Evolutionary conservation across 139 green algal genomes (phyloP).

Genomic region (Micromonas pusilla): DNA sequence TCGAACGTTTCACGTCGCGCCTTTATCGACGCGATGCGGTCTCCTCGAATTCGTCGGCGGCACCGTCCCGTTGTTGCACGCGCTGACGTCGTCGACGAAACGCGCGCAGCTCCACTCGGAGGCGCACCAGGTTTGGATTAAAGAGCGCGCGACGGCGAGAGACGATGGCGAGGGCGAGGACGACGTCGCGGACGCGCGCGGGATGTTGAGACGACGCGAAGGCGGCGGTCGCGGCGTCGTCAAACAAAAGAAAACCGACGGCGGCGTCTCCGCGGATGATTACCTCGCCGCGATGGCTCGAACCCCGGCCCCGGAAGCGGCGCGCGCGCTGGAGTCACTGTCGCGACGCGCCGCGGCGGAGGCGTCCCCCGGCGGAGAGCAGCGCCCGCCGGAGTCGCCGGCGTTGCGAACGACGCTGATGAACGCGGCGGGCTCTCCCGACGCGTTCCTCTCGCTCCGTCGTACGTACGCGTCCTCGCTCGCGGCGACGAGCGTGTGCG

Average conservation of each 20-base stretch:
- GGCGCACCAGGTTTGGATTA: background rate
- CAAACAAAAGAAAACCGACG: no score
- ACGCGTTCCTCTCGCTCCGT: slow-evolving; percentile 48
- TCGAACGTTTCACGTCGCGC: slow-evolving; percentile 55
- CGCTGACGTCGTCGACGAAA: background rate
- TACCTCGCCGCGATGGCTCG: no score
- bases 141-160: background rate
- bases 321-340: no score
- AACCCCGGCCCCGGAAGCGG: no score
- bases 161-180: background rate
- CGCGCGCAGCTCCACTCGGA: background rate
- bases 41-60: slow-evolving; percentile 55
- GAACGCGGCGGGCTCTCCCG: slow-evolving; percentile 20
- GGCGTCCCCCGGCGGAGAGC: no score
- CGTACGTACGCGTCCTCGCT: slow-evolving; percentile 40
- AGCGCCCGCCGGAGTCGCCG: no score
- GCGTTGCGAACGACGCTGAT: background rate
- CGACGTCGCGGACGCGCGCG: background rate
- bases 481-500: slow-evolving; percentile 39
- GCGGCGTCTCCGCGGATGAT: no score
- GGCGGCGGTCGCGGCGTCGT: no score
- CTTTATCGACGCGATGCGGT: slow-evolving; percentile 44
- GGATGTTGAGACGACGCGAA: background rate
- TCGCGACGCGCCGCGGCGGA: no score
- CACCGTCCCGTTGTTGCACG: slow-evolving; percentile 27